phyloP scores from a whole-genome alignment of 305 asterid genomes.

The Fraxinus greggii region DNA sequence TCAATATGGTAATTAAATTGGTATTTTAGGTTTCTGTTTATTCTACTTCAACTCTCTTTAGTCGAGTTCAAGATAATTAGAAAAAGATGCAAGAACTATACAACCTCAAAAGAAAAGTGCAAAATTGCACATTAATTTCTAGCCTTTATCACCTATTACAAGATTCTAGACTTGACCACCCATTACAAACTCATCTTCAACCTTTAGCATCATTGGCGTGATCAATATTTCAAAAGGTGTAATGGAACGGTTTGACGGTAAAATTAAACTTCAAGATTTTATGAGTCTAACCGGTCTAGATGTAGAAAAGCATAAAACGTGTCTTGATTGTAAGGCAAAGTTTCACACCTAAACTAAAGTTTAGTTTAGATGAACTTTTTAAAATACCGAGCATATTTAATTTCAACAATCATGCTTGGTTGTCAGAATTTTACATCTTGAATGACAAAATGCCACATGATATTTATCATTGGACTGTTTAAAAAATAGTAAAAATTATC shows the following conservation, averaged over 20 bases:
- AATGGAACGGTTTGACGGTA: background rate
- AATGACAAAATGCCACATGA: no score
- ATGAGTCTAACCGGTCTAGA: background rate
- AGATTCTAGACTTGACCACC: background rate
- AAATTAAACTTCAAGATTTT: no score
- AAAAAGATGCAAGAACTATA: background rate
- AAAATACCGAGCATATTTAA: no score
- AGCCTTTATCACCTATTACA: background rate
- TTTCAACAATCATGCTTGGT: no score
- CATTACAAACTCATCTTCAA: no score
- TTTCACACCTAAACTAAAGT: background rate
- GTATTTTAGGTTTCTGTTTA: background rate
- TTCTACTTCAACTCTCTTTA: background rate
- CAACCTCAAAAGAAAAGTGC: background rate
- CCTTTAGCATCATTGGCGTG: background rate
- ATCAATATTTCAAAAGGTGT: background rate
- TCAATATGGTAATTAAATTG: background rate
- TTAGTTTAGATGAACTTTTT: background rate
- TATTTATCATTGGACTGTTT: no score
- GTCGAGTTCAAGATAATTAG: background rate
- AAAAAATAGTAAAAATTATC: no score
- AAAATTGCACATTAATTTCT: background rate
- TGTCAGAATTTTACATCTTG: no score
- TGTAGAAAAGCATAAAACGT: background rate
- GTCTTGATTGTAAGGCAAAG: background rate